phyloP scores from a whole-genome alignment of 305 asterid species.

The Caryopteris hybrid region DNA sequence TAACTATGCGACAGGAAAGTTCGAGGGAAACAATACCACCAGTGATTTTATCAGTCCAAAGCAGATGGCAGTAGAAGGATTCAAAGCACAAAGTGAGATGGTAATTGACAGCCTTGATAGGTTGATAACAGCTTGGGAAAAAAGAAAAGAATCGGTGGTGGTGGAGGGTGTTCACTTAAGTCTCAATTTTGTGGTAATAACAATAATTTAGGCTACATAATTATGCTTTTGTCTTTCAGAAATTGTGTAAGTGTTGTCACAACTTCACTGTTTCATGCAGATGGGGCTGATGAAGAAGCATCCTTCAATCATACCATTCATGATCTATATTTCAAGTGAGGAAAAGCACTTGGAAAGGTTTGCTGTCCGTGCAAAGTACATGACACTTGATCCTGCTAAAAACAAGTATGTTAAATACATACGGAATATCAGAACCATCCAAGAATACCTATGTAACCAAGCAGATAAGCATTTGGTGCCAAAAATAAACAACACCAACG shows the following conservation, averaged over 20 bases:
- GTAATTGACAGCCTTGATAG: conserved; percentile 95
- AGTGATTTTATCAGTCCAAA: conserved; percentile 60
- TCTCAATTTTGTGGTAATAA: conserved; percentile 87
- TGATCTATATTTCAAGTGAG: conserved; percentile 81
- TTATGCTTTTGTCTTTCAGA: not conserved
- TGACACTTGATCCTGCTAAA: conserved; percentile 90
- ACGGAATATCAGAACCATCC: conserved; percentile 82
- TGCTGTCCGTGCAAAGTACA: conserved; percentile 92
- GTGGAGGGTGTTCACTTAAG: conserved; percentile 96
- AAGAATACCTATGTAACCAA: conserved; percentile 82
- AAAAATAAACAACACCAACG: conserved; percentile 84
- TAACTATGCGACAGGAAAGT: conserved; percentile 26
- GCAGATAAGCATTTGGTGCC: conserved; percentile 90
- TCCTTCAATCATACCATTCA: conserved; percentile 86
- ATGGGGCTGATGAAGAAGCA: conserved; percentile 97
- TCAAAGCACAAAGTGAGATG: conserved; percentile 96
- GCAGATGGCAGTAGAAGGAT: conserved; percentile 92
- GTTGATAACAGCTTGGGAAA: conserved; percentile 86
- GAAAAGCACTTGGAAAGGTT: conserved; percentile 88
- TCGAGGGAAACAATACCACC: conserved; percentile 37
- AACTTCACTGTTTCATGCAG: conserved; percentile 39
- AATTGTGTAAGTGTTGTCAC: conserved; percentile 5
- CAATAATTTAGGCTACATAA: conserved; percentile 21
- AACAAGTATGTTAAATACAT: conserved; percentile 88
- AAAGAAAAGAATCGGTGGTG: conserved; percentile 83